A percentile compares a stretch with the other conserved stretches of the same genome.
Conservation (phyloP, 1,284 basidiomycete species). For the Apiotrichum laibachii region DNA sequence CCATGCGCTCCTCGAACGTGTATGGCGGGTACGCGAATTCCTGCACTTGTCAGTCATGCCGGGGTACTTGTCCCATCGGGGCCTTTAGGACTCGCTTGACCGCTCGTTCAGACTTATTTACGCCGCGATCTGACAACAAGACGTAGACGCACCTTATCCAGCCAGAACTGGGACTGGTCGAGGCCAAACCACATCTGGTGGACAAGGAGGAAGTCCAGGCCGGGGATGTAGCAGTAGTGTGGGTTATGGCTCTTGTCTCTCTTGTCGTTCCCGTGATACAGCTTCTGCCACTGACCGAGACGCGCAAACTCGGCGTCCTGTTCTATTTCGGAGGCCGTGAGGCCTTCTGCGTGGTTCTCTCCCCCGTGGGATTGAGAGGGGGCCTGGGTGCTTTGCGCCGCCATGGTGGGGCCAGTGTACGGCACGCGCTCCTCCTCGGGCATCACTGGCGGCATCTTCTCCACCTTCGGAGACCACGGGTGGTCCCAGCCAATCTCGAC, state of each 20-base stretch:
- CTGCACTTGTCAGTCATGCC: background rate
- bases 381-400: too few relatives aligned
- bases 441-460: background rate
- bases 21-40: constrained; percentile 15
- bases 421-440: background rate
- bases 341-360: too few relatives aligned
- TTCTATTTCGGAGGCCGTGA: too few relatives aligned
- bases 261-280: background rate
- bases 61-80: too few relatives aligned
- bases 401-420: too few relatives aligned
- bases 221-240: constrained; percentile 25
- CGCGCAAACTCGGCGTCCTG: too few relatives aligned
- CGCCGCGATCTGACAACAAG: too few relatives aligned
- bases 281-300: background rate
- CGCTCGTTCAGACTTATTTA: too few relatives aligned
- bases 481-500: constrained; percentile 18
- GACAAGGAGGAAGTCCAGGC: constrained; percentile 22
- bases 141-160: constrained; percentile 15
- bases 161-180: constrained; percentile 23
- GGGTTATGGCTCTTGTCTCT: too few relatives aligned
- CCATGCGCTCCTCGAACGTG: constrained; percentile 19
- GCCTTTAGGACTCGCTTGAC: too few relatives aligned
- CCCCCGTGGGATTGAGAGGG: too few relatives aligned
- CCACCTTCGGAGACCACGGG: constrained; percentile 13
- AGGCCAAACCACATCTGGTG: constrained; percentile 20